Evolutionary conservation across 441 rosid species (phyloP).

Genomic region (Euphorbia corollata): DNA sequence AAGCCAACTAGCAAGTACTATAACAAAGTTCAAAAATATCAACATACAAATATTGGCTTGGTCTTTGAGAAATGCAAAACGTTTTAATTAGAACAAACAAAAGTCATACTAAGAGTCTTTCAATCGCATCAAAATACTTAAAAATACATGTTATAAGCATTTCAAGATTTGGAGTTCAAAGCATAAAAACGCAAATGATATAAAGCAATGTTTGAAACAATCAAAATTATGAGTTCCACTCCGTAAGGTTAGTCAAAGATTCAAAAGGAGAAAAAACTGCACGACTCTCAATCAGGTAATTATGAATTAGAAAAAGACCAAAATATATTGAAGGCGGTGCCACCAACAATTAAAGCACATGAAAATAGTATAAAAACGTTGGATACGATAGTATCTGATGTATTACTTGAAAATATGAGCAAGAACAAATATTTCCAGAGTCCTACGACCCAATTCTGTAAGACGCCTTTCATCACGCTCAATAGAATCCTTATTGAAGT

Average conservation of each 20-base stretch:
- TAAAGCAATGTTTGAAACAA: neutral
- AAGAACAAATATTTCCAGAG: conserved; percentile 84
- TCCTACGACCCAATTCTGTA: conserved; percentile 85
- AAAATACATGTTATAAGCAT: neutral
- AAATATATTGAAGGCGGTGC: neutral
- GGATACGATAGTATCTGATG: neutral
- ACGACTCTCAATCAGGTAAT: neutral
- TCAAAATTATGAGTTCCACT: neutral
- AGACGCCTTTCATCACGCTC: conserved; percentile 88
- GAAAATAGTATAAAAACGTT: neutral
- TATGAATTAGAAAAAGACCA: neutral
- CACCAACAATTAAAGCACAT: conserved; percentile 3
- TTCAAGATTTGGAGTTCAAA: conserved; percentile 3
- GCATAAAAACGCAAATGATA: neutral
- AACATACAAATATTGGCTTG: neutral
- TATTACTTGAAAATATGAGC: conserved; percentile 83
- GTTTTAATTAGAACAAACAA: neutral
- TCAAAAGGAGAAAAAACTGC: neutral
- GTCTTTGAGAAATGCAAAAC: neutral
- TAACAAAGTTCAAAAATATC: neutral
- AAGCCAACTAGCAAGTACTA: neutral
- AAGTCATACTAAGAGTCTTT: neutral
- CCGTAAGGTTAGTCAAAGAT: neutral
- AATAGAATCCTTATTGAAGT: conserved; percentile 63
- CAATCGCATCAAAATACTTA: neutral